A percentile compares a stretch with the other conserved stretches of the same genome.
Conservation (phyloP, 2,329 filamentous ascomycete species). For the Colletotrichum caudatum region DNA sequence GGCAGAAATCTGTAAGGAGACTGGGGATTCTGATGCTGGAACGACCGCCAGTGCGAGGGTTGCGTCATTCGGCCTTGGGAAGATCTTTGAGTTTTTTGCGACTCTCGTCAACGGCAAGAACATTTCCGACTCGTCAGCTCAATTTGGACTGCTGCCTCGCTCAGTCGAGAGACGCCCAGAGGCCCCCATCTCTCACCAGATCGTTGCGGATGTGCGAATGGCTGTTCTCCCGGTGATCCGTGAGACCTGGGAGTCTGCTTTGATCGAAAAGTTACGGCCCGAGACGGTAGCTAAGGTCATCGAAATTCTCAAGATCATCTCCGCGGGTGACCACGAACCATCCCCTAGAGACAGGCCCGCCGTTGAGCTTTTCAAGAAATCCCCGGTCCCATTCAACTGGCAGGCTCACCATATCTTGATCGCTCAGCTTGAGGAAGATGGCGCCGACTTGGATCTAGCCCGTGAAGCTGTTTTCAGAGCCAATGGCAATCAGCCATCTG, state of each 20-base stretch:
- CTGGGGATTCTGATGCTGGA: conserved; percentile 34
- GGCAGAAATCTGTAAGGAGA: conserved; percentile 61
- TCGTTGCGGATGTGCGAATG: conserved; percentile 87
- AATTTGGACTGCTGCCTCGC: conserved; percentile 57
- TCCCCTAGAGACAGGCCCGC: conserved; percentile 41
- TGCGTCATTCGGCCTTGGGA: conserved; percentile 72
- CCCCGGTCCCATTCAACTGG: conserved; percentile 62
- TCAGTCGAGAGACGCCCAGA: conserved; percentile 58
- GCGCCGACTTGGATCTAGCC: conserved; percentile 71
- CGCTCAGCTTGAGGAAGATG: conserved; percentile 55
- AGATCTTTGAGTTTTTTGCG: conserved; percentile 85
- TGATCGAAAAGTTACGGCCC: conserved; percentile 84
- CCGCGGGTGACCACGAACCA: conserved; percentile 83
- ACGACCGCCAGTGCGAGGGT: conserved; percentile 37
- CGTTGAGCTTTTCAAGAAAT: conserved; percentile 59
- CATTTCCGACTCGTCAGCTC: conserved; percentile 79
- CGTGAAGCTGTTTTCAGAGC: conserved; percentile 87
- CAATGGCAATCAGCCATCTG: conserved; percentile 71
- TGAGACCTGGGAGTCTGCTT: conserved; percentile 85
- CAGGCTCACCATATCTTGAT: conserved; percentile 23
- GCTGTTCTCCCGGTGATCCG: conserved; percentile 81
- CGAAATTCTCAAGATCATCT: conserved; percentile 83
- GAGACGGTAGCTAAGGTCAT: conserved; percentile 83
- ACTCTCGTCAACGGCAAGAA: conserved; percentile 82
- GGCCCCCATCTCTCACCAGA: conserved; percentile 70